phyloP scores from a whole-genome alignment of 176 grass and related monocot species.

The Rhynchospora pubera region DNA sequence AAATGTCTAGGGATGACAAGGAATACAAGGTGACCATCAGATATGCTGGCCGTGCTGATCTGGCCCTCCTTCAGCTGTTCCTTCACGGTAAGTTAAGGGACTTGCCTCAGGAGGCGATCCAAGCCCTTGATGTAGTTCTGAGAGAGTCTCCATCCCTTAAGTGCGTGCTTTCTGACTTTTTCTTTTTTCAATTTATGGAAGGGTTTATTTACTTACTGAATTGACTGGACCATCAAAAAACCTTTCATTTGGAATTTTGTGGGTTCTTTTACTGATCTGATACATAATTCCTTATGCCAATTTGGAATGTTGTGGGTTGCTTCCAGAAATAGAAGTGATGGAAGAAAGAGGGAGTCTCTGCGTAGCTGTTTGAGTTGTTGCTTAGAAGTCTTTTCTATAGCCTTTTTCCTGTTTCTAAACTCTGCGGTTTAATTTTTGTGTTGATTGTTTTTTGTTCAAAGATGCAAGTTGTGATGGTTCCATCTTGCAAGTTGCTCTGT shows the following conservation, averaged over 20 bases:
- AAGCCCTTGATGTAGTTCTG: slow-evolving; percentile 84
- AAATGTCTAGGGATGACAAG: slow-evolving; percentile 35
- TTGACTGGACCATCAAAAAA: not conserved
- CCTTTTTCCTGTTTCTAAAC: too few relatives aligned
- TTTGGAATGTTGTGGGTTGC: not conserved
- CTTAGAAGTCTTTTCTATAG: too few relatives aligned
- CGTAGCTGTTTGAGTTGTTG: too few relatives aligned
- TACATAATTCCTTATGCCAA: not conserved
- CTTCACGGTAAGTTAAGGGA: slow-evolving; percentile 53
- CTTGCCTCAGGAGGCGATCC: slow-evolving; percentile 73
- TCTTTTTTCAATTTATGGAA: not conserved
- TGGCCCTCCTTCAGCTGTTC: slow-evolving; percentile 54
- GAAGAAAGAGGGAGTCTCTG: too few relatives aligned
- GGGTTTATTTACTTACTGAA: not conserved
- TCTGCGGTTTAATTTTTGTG: too few relatives aligned
- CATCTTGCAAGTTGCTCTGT: too few relatives aligned
- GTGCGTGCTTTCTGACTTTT: slow-evolving; percentile 18
- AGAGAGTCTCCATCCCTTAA: slow-evolving; percentile 63
- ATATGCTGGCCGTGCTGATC: slow-evolving; percentile 46
- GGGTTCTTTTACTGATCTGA: not conserved
- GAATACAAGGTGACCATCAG: slow-evolving; percentile 74
- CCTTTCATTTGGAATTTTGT: too few relatives aligned
- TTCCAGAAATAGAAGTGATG: too few relatives aligned
- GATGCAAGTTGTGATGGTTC: too few relatives aligned
- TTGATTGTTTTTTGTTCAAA: too few relatives aligned